phyloP scores from a whole-genome alignment of 2,329 filamentous ascomycete species.

The Akanthomyces uredinophilus region DNA sequence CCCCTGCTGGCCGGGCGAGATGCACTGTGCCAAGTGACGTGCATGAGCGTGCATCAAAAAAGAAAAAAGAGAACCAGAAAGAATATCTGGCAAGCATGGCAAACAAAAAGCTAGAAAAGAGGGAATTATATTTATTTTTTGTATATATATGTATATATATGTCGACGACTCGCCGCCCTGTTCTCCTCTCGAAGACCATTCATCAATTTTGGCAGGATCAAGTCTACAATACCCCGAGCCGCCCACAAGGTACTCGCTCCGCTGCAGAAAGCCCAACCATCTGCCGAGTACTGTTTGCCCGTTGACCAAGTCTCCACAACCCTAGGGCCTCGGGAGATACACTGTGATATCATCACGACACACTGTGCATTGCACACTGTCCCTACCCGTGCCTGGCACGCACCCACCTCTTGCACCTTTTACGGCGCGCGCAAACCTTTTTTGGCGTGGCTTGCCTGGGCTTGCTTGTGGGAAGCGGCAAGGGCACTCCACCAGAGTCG shows the following conservation, averaged over 20 bases:
- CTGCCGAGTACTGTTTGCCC: background rate
- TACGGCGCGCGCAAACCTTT: conserved; percentile 6
- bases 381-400: background rate
- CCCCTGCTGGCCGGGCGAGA: background rate
- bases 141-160: no score
- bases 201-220: background rate
- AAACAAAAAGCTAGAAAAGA: background rate
- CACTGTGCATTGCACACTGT: background rate
- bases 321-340: background rate
- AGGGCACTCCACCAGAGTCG: conserved; percentile 19
- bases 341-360: background rate
- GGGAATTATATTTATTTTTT: no score
- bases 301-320: background rate
- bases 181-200: no score
- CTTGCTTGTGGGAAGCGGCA: conserved; percentile 13
- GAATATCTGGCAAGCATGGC: background rate
- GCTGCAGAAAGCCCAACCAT: background rate
- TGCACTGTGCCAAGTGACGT: background rate
- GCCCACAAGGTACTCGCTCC: background rate
- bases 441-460: conserved; percentile 5
- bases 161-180: no score
- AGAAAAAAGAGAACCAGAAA: background rate
- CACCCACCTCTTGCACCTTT: conserved; percentile 16
- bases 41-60: background rate
- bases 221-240: background rate